Evolutionary conservation across 257 asterid genomes (phyloP).

Genomic region (Plantago ovata): DNA sequence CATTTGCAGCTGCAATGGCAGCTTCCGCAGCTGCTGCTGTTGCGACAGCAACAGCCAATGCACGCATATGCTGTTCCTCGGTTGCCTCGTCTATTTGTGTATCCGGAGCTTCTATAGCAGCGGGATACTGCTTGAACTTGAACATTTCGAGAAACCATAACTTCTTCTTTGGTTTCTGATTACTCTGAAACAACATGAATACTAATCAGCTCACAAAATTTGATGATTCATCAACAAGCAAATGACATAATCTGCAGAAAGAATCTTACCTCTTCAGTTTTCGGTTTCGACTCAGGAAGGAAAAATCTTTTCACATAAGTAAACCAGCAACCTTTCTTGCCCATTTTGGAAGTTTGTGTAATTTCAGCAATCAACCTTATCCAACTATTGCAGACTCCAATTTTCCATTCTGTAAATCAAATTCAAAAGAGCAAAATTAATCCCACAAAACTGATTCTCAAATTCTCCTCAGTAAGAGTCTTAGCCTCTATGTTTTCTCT

Average conservation of each 20-base stretch:
- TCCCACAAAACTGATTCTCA: not conserved
- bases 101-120: constrained; percentile 51
- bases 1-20: constrained; percentile 85
- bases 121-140: constrained; percentile 43
- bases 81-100: constrained; percentile 49
- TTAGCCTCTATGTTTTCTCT: too few species aligned
- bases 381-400: not conserved
- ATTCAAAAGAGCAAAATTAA: not conserved
- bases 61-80: constrained; percentile 63
- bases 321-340: constrained; percentile 70
- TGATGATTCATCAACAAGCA: not conserved
- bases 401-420: constrained; percentile 11
- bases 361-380: constrained; percentile 11
- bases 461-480: not conserved
- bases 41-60: constrained; percentile 68
- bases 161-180: constrained; percentile 55
- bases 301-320: constrained; percentile 63
- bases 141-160: constrained; percentile 52
- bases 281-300: constrained; percentile 50
- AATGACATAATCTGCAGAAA: not conserved
- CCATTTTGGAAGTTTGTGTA: constrained; percentile 37
- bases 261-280: constrained; percentile 46
- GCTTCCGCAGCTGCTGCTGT: constrained; percentile 93
- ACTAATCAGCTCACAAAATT: not conserved
- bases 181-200: not conserved